Evolutionary conservation across 2,329 filamentous ascomycete species (phyloP).

Genomic region (Immersiporthe knoxdaviesiana): DNA sequence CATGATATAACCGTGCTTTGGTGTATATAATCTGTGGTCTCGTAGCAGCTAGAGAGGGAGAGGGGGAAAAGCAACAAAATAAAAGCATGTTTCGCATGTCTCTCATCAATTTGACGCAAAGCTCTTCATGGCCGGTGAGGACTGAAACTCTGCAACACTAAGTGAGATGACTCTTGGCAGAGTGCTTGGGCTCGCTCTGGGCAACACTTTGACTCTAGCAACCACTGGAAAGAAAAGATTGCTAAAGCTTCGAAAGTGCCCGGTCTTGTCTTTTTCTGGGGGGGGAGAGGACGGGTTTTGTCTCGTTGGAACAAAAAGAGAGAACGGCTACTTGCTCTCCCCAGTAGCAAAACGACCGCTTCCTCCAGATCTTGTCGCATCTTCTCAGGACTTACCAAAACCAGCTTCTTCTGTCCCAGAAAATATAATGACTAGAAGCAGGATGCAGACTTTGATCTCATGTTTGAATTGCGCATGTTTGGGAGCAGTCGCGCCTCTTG

Average conservation of each 20-base stretch:
- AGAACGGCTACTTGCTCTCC: background rate
- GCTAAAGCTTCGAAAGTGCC: conserved; percentile 95
- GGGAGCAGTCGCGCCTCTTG: background rate
- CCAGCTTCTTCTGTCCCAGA: background rate
- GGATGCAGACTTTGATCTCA: background rate
- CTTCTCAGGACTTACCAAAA: background rate
- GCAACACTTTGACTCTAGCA: conserved; percentile 86
- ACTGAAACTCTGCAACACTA: conserved; percentile 90
- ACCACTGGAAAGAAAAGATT: conserved; percentile 64
- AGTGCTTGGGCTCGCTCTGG: conserved; percentile 76
- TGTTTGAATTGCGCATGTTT: background rate
- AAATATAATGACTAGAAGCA: background rate
- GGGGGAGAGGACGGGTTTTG: background rate
- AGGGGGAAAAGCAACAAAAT: background rate
- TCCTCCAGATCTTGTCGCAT: background rate
- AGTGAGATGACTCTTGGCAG: conserved; percentile 88
- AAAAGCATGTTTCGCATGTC: conserved; percentile 53
- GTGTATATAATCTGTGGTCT: background rate
- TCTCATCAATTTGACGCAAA: conserved; percentile 90
- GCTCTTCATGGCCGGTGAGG: conserved; percentile 68
- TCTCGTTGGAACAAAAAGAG: background rate
- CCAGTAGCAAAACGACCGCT: background rate
- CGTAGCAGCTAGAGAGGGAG: background rate
- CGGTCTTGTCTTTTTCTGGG: conserved; percentile 17
- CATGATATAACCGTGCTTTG: conserved; percentile 33